Percentiles rank a stretch among this genome's conserved stretches.
Evolutionary conservation across 371 early-diverging fungal species (phyloP).

Genomic region (Catenaria anguillulae): DNA sequence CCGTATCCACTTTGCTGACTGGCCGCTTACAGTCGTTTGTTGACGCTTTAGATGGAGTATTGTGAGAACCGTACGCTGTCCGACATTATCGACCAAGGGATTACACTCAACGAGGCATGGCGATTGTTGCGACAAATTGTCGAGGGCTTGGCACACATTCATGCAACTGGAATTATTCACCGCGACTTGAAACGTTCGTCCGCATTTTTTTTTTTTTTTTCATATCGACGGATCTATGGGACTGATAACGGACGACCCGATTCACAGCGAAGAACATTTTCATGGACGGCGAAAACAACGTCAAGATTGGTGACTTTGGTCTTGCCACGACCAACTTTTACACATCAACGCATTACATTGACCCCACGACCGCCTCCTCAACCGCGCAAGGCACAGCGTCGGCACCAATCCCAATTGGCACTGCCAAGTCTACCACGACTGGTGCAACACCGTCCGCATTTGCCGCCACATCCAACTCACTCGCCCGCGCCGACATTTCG

Average conservation of each 20-base stretch:
- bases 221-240: not conserved
- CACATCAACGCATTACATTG: not conserved
- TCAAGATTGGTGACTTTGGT: constrained; percentile 42
- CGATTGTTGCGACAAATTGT: constrained; percentile 39
- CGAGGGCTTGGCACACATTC: constrained; percentile 27
- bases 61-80: constrained; percentile 84
- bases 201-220: too few relatives aligned
- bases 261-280: constrained; percentile 20
- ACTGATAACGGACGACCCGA: too few relatives aligned
- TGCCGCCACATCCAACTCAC: not conserved
- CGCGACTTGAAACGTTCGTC: constrained; percentile 24
- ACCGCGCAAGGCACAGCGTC: too few relatives aligned
- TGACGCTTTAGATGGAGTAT: constrained; percentile 97
- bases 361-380: not conserved
- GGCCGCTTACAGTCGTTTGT: constrained; percentile 60
- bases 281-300: constrained; percentile 25
- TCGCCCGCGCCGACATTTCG: not conserved
- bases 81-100: constrained; percentile 67
- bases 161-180: constrained; percentile 25
- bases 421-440: too few relatives aligned
- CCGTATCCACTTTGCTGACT: not conserved
- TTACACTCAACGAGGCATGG: constrained; percentile 52
- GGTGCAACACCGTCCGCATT: not conserved
- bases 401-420: too few relatives aligned
- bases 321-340: constrained; percentile 21